Evolutionary conservation across 345 rosid species (phyloP), one percentile per base, ranked within the genome.

Genomic region (Populus euphratica): DNA sequence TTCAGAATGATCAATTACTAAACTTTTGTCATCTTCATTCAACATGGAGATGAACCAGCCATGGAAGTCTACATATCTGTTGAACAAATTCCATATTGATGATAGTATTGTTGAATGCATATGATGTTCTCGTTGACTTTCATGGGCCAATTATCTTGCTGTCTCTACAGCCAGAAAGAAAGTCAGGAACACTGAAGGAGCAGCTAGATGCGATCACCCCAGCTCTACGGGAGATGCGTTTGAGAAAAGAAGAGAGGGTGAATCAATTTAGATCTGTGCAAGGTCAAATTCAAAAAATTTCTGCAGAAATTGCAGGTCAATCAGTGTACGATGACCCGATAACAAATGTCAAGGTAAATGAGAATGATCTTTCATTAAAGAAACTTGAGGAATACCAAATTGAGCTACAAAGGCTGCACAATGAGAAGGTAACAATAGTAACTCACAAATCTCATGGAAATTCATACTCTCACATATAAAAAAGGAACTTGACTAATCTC

Each of bases 181-280:
- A 83, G 88, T 85, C 89, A 31, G 98, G 98, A 78, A 92, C 95
- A 21, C 80, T 96, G 54, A 96, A 88, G 82, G 90, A 89, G 81
- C 99, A 96, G 84, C 90, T 96, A 21, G 95, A 92, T 85, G 91
- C 97, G 63, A 94, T 93, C 64, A 89, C 96, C 11, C 99, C 98
- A 79, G 95, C 97, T 73, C 78, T 93, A 81, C 85, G 86, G 76
- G 98, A 96, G 82, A 96, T 93, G 99, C 80, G 93, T 63, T 70
- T 90, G 70, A 88, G 91, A 85, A 96, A 91, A 88, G 95, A 96
- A 67, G 97, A 90, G 84, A 90, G 95, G 79, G 87, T 91, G 79
- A 92, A 89, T 82, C 90, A 91, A 79, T 86, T 93, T 73, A 82
- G 89, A 73, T 81, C 92, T 8, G 91, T 96, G 73, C 92, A 93